These are phyloP conservation scores for Colletotrichum sp. DNA, from an alignment of 2,329 filamentous ascomycete genomes.

Conservation along the genomic window DNA sequence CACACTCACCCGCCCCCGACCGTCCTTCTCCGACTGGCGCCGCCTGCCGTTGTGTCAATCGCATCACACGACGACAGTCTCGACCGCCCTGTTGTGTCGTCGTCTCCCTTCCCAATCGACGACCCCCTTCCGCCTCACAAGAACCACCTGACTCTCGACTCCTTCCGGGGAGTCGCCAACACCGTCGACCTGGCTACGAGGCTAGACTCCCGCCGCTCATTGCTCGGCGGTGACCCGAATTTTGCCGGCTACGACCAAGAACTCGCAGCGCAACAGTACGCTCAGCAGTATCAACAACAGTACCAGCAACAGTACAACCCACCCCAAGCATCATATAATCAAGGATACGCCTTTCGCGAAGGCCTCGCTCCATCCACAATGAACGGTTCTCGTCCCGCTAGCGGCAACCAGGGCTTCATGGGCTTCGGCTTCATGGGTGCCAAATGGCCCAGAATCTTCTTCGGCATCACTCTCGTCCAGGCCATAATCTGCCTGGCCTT, in stretches of 20 bases:
- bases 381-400: slow-evolving; percentile 26
- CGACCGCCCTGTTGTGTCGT: neutral
- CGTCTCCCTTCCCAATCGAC: neutral
- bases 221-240: slow-evolving; percentile 42
- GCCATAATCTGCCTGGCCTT: slow-evolving; percentile 81
- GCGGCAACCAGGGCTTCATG: slow-evolving; percentile 19
- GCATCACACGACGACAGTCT: neutral
- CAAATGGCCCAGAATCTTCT: slow-evolving; percentile 88
- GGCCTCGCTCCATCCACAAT: slow-evolving; percentile 37
- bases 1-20: neutral
- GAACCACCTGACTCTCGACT: slow-evolving; percentile 29
- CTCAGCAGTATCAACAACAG: slow-evolving; percentile 26
- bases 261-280: slow-evolving; percentile 29
- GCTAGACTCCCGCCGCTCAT: slow-evolving; percentile 45
- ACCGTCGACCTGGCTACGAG: slow-evolving; percentile 40
- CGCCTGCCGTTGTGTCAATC: neutral
- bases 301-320: slow-evolving; percentile 23
- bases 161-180: slow-evolving; percentile 26
- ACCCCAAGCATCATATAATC: slow-evolving; percentile 28
- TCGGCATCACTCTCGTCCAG: slow-evolving; percentile 76
- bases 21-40: neutral
- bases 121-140: neutral
- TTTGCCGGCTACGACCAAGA: slow-evolving; percentile 30
- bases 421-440: slow-evolving; percentile 78
- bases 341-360: slow-evolving; percentile 38